phyloP scores from a whole-genome alignment of 1,284 basidiomycete species.

The Macrocystidia cucumis region DNA sequence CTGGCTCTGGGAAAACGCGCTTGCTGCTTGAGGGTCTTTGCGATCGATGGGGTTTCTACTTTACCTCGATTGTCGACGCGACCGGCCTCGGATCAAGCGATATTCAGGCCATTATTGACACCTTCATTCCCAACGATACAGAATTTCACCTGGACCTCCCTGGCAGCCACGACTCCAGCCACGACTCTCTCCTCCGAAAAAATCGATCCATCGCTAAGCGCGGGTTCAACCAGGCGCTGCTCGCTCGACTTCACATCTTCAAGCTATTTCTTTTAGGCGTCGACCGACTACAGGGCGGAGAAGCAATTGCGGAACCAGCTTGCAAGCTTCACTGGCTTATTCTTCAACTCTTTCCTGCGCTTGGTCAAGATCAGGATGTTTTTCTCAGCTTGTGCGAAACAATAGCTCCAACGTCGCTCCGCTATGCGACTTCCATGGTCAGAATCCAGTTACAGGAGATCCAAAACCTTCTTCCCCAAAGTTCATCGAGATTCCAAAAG shows the following conservation, averaged over 20 bases:
- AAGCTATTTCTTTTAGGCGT: slow-evolving; percentile 17
- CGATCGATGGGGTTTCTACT: slow-evolving; percentile 34
- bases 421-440: slow-evolving; percentile 20
- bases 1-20: slow-evolving; percentile 35
- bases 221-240: slow-evolving; percentile 26
- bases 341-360: slow-evolving; percentile 28
- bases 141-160: slow-evolving; percentile 22
- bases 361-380: slow-evolving; percentile 27
- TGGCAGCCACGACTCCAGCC: slow-evolving; percentile 16
- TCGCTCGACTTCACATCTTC: slow-evolving; percentile 29
- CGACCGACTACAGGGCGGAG: slow-evolving; percentile 9
- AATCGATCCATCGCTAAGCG: slow-evolving; percentile 26
- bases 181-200: slow-evolving; percentile 19
- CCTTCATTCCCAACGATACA: slow-evolving; percentile 22
- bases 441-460: slow-evolving; percentile 21
- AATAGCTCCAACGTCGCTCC: slow-evolving; percentile 18
- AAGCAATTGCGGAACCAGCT: no score
- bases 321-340: slow-evolving; percentile 28
- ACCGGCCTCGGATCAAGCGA: slow-evolving; percentile 31
- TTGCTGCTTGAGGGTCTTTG: slow-evolving; percentile 34
- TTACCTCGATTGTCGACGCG: slow-evolving; percentile 30
- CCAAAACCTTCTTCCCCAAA: no score
- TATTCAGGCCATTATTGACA: slow-evolving; percentile 27
- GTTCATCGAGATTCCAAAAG: no score
- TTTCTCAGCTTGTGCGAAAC: slow-evolving; percentile 26